Evolutionary conservation across 2,329 filamentous ascomycete species (phyloP).

Genomic region (Colletotrichum tropicale): DNA sequence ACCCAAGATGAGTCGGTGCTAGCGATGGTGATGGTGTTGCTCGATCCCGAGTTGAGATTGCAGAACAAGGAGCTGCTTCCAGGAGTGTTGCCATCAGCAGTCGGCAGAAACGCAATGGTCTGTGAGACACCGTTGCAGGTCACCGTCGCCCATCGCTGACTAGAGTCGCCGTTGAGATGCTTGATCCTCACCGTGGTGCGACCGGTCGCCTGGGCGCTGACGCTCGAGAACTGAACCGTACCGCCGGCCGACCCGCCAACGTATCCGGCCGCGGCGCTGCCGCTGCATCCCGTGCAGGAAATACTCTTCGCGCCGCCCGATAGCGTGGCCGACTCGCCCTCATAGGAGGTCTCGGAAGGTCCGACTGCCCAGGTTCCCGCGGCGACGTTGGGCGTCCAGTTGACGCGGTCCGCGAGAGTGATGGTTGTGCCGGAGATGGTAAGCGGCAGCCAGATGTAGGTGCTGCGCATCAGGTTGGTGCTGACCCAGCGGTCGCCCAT

Average conservation of each 20-base stretch:
- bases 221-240: constrained; percentile 47
- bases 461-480: constrained; percentile 61
- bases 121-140: constrained; percentile 59
- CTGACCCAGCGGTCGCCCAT: constrained; percentile 71
- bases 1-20: constrained; percentile 42
- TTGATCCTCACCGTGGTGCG: constrained; percentile 58
- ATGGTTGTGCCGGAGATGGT: constrained; percentile 56
- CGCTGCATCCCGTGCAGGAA: constrained; percentile 57
- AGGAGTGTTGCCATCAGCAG: constrained; percentile 41
- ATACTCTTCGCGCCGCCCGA: constrained; percentile 48
- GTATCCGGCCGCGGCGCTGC: constrained; percentile 54
- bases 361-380: constrained; percentile 48
- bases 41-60: constrained; percentile 48
- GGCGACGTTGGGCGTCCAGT: constrained; percentile 55
- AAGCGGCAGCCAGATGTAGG: constrained; percentile 70
- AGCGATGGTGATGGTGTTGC: constrained; percentile 54
- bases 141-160: constrained; percentile 57
- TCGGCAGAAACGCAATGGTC: constrained; percentile 60
- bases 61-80: constrained; percentile 52
- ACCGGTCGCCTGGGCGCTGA: constrained; percentile 47
- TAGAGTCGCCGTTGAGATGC: constrained; percentile 60
- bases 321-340: constrained; percentile 56
- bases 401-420: constrained; percentile 54
- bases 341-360: constrained; percentile 51
- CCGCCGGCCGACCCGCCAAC: constrained; percentile 54